These are phyloP conservation scores for Periconia digitata DNA, from an alignment of 2,329 filamentous ascomycete genomes.

Conservation along the genomic window DNA sequence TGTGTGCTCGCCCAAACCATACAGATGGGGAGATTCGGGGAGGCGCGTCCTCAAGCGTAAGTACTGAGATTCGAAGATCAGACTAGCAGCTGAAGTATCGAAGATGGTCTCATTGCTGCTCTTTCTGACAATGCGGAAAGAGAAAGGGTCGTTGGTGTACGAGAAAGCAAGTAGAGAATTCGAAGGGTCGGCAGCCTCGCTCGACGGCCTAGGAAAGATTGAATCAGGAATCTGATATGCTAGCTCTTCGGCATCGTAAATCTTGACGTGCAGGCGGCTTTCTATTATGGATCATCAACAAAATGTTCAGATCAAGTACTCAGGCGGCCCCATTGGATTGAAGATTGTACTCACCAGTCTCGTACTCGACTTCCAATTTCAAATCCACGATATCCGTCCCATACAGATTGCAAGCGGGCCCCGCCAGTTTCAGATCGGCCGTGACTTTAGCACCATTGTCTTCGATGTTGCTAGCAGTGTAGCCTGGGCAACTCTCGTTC, in stretches of 20 bases:
- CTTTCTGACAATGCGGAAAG: slow-evolving; percentile 63
- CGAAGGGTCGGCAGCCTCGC: slow-evolving; percentile 27
- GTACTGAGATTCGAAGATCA: slow-evolving; percentile 79
- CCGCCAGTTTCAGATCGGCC: slow-evolving; percentile 69
- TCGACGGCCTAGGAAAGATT: slow-evolving; percentile 63
- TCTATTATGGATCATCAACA: no score
- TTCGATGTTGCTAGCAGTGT: slow-evolving; percentile 62
- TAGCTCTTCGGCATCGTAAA: slow-evolving; percentile 66
- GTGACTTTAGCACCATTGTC: slow-evolving; percentile 58
- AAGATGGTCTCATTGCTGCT: slow-evolving; percentile 63
- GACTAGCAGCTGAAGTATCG: slow-evolving; percentile 66
- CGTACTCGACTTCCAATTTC: slow-evolving; percentile 61
- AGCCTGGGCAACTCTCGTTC: slow-evolving; percentile 61
- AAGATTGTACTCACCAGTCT: slow-evolving; percentile 60
- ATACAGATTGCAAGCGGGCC: slow-evolving; percentile 63
- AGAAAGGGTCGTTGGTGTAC: slow-evolving; percentile 62
- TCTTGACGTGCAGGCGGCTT: slow-evolving; percentile 69
- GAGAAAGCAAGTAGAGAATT: slow-evolving; percentile 57
- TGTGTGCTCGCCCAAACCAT: slow-evolving; percentile 76
- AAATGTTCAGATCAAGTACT: slow-evolving; percentile 46
- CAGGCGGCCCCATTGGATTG: slow-evolving; percentile 66
- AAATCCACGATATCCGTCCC: slow-evolving; percentile 58
- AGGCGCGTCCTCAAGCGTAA: slow-evolving; percentile 70
- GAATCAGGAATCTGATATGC: slow-evolving; percentile 74
- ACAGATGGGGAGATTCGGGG: slow-evolving; percentile 68